Evolutionary conservation across 2,329 filamentous ascomycete genomes (phyloP).

Genomic region (Talaromyces islandicus): DNA sequence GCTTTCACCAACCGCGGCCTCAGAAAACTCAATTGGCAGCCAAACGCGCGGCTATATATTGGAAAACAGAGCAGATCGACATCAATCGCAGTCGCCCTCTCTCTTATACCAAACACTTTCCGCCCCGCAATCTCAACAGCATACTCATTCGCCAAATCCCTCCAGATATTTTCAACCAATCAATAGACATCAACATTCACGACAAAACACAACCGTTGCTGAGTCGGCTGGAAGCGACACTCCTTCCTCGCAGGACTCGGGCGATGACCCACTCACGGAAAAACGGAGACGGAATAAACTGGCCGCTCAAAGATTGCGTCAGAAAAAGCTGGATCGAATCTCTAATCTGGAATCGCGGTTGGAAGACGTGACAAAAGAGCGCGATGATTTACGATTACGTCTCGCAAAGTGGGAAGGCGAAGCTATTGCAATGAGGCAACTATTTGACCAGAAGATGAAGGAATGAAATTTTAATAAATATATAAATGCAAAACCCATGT

Average conservation of each 20-base stretch:
- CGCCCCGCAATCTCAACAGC: neutral
- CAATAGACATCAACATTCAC: neutral
- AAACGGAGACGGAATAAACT: slow-evolving; percentile 30
- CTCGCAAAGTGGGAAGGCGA: slow-evolving; percentile 30
- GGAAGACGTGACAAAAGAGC: slow-evolving; percentile 23
- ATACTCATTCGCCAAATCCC: neutral
- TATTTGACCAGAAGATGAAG: slow-evolving; percentile 10
- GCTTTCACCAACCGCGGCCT: neutral
- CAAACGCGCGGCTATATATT: neutral
- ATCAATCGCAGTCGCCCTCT: neutral
- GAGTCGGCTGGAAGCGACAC: neutral
- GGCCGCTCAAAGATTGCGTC: slow-evolving; percentile 30
- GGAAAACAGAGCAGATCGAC: neutral
- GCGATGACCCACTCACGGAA: slow-evolving; percentile 12
- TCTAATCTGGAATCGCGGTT: slow-evolving; percentile 26
- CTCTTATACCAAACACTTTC: neutral
- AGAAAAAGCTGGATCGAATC: slow-evolving; percentile 26
- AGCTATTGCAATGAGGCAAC: slow-evolving; percentile 24
- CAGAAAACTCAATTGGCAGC: neutral
- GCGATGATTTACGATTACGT: slow-evolving; percentile 27
- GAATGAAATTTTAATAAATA: neutral
- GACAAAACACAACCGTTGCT: neutral
- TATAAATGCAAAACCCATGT: neutral
- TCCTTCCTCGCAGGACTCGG: slow-evolving; percentile 1
- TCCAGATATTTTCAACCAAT: neutral